phyloP scores from a whole-genome alignment of 768 basidiomycete genomes.

The Tylopilus subfusipes region DNA sequence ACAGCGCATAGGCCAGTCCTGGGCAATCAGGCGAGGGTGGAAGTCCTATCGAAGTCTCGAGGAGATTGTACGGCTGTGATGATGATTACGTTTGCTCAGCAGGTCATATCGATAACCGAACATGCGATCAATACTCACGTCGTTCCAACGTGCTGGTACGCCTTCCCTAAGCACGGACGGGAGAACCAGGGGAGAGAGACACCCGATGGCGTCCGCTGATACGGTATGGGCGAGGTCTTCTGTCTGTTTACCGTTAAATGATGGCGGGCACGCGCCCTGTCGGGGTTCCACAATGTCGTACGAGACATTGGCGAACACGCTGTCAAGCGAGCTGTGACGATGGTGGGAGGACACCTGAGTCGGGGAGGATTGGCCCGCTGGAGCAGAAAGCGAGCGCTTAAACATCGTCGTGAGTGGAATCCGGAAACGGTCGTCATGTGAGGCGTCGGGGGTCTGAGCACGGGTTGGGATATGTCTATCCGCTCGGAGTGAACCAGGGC shows the following conservation, averaged over 20 bases:
- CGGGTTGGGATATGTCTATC: conserved; percentile 13
- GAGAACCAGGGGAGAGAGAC: conserved; percentile 31
- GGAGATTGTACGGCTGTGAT: conserved; percentile 33
- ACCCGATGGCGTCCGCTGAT: conserved; percentile 22
- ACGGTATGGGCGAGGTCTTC: conserved; percentile 23
- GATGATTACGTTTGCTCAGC: conserved; percentile 21
- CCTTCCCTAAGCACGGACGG: conserved; percentile 30
- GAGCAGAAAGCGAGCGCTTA: conserved; percentile 60
- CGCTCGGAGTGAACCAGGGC: background rate
- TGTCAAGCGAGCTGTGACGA: conserved; percentile 26
- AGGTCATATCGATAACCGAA: conserved; percentile 8
- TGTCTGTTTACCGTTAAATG: conserved; percentile 18
- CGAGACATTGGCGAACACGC: conserved; percentile 30
- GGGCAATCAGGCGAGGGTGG: conserved; percentile 24
- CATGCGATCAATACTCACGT: conserved; percentile 25
- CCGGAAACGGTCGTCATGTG: conserved; percentile 33
- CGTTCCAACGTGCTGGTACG: conserved; percentile 32
- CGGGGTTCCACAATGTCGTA: conserved; percentile 28
- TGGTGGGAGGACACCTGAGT: conserved; percentile 11
- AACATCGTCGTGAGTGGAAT: conserved; percentile 62
- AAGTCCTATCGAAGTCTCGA: conserved; percentile 30
- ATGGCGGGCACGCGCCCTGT: conserved; percentile 8
- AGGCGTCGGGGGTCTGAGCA: conserved; percentile 29
- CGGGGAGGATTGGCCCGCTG: conserved; percentile 32
- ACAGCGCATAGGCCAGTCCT: conserved; percentile 20